These are phyloP conservation scores for Sugiyamaella grinbergsii DNA, from an alignment of 1,139 yeast species.

Conservation along the genomic window DNA sequence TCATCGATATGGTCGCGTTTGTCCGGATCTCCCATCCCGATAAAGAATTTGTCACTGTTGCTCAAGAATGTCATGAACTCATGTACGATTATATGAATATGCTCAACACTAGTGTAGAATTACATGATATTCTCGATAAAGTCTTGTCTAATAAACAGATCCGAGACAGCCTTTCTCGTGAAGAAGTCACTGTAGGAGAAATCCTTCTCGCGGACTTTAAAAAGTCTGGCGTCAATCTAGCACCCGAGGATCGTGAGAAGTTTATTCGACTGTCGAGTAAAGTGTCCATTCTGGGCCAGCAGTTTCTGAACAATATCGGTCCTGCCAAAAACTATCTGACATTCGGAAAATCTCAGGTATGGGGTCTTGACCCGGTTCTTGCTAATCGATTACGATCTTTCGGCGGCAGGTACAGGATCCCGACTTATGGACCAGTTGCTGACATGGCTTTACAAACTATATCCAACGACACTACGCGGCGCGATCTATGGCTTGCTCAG, in stretches of 20 bases:
- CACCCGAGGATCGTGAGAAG: conserved; percentile 59
- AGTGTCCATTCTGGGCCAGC: conserved; percentile 81
- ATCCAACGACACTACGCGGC: conserved; percentile 58
- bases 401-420: conserved; percentile 50
- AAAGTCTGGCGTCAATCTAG: conserved; percentile 85
- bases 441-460: conserved; percentile 65
- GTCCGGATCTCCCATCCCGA: conserved; percentile 87
- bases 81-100: conserved; percentile 95
- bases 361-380: conserved; percentile 45
- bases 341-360: conserved; percentile 41
- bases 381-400: conserved; percentile 35
- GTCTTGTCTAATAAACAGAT: conserved; percentile 55
- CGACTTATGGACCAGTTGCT: conserved; percentile 70
- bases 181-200: conserved; percentile 82
- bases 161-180: conserved; percentile 51
- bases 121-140: conserved; percentile 60
- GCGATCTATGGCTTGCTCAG: conserved; percentile 71
- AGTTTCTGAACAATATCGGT: conserved; percentile 61
- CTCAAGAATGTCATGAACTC: conserved; percentile 84
- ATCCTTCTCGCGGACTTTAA: conserved; percentile 82
- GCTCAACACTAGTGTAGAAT: conserved; percentile 78
- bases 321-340: conserved; percentile 41
- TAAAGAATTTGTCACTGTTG: conserved; percentile 68
- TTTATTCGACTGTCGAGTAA: conserved; percentile 81
- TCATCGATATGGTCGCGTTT: conserved; percentile 92